Base-by-base conservation (phyloP, 169 alveolate genomes). In the Cryptosporidium muris region DNA sequence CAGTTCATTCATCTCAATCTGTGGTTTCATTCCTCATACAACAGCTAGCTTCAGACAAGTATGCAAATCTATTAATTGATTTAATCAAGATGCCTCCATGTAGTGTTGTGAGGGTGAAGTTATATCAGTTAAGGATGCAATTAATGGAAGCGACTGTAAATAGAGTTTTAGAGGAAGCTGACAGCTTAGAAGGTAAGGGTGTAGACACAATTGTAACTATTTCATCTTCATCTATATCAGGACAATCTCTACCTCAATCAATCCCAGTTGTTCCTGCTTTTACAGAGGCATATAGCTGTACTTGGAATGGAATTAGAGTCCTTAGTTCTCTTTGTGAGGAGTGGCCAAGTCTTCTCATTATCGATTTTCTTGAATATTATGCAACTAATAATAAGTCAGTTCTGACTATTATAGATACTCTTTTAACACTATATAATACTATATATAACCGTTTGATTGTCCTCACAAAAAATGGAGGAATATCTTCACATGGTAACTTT, bases 221-320 rank as follows among this genome's bases (percentile, higher is more conserved):
- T 25, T 25, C 25, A 25, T 25, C 2, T 54, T 6, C 45, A 25
- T n/a, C 47, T 34, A n/a, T 52, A 4, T 36, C 67, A 36, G 25
- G 40, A 8, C 54, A 74, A 43, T 12, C 63, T 7, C 25, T 9
- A 3, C 42, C 45, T 6, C 56, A 74, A 36, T 16, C 64, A 47
- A 62, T 74, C 25, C 85, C 85, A 2, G 67, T 52, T 14, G 54
- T 68, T 58, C 85, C 85, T 58, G 85, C 85, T 4, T 74, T 56
- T 45, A 74, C 85, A 12, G 85, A 74, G 37, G 16, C 67, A 38
- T 74, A 74, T 43, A 43, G 74, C 6, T 48, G 85, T 43, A 68
- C 85, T 2, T 74, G 85, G 85, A 74, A 74, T 58, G 85, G 85
- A 45, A 74, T 74, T 40, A 74, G 85, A 42, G 85, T 74, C n/a